These are phyloP conservation scores for Senna siamea DNA, from an alignment of 306 rosid genomes.

Conservation along the genomic window DNA sequence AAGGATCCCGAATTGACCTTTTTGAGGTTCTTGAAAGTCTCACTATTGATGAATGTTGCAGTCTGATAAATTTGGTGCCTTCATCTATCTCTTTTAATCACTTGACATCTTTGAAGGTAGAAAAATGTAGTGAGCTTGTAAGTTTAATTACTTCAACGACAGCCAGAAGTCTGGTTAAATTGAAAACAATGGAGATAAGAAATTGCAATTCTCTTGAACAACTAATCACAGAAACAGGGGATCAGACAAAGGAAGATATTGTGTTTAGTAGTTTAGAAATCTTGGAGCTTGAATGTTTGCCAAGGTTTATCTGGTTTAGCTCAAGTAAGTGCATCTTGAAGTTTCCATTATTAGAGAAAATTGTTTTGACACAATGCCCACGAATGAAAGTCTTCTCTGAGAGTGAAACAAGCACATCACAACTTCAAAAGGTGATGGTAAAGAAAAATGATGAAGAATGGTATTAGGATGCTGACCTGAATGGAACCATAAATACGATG, in stretches of 20 bases:
- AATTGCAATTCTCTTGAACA: neutral
- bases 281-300: neutral
- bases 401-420: neutral
- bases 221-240: neutral
- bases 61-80: constrained; percentile 12
- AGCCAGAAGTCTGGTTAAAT: neutral
- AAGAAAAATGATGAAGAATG: neutral
- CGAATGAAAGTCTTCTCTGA: neutral
- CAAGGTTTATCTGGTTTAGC: neutral
- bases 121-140: neutral
- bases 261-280: neutral
- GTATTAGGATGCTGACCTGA: neutral
- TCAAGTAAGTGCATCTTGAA: neutral
- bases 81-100: neutral
- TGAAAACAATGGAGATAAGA: neutral
- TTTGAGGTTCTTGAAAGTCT: neutral
- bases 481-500: too few relatives aligned
- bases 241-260: neutral
- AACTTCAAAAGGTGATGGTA: neutral
- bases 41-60: neutral
- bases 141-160: neutral
- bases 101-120: neutral
- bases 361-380: neutral
- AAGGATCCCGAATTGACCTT: neutral
- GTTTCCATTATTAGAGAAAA: neutral